A percentile compares a stretch with the other conserved stretches of the same genome.
These are phyloP conservation scores for Tillandsia fasciculata DNA, from an alignment of 176 grass and related monocot species.

Conservation along the genomic window DNA sequence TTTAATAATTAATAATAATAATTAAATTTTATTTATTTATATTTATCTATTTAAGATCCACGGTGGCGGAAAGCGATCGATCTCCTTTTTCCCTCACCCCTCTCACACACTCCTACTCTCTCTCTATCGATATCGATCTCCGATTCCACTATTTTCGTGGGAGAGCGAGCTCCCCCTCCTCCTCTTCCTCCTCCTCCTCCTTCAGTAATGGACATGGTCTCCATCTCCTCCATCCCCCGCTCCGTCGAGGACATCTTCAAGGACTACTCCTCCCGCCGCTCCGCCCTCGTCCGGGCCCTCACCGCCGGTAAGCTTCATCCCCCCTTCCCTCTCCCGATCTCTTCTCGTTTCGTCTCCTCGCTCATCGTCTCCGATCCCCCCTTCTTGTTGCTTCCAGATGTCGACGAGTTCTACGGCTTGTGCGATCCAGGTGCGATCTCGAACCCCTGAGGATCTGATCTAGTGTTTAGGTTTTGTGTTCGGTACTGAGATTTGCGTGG, in stretches of 20 bases:
- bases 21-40: too few relatives aligned
- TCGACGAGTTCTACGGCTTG: conserved; percentile 46
- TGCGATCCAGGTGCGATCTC: conserved; percentile 51
- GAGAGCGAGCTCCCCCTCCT: background rate
- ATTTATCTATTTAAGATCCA: too few relatives aligned
- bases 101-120: too few relatives aligned
- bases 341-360: background rate
- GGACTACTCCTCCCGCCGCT: conserved; percentile 53
- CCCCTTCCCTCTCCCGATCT: conserved; percentile 2
- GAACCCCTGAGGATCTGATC: conserved; percentile 11
- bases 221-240: conserved; percentile 34
- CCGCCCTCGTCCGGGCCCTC: conserved; percentile 58
- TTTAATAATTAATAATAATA: too few relatives aligned
- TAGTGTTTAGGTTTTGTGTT: conserved; percentile 19
- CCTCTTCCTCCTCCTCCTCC: background rate
- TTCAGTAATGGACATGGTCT: conserved; percentile 34
- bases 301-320: conserved; percentile 34
- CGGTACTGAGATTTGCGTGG: background rate
- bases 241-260: conserved; percentile 69
- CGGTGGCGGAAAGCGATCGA: too few relatives aligned
- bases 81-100: too few relatives aligned
- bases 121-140: too few relatives aligned
- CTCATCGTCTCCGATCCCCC: too few relatives aligned
- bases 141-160: too few relatives aligned
- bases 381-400: conserved; percentile 28